Conservation (phyloP, 352 stramenopile species). For the Globisporangium sylvaticum region DNA sequence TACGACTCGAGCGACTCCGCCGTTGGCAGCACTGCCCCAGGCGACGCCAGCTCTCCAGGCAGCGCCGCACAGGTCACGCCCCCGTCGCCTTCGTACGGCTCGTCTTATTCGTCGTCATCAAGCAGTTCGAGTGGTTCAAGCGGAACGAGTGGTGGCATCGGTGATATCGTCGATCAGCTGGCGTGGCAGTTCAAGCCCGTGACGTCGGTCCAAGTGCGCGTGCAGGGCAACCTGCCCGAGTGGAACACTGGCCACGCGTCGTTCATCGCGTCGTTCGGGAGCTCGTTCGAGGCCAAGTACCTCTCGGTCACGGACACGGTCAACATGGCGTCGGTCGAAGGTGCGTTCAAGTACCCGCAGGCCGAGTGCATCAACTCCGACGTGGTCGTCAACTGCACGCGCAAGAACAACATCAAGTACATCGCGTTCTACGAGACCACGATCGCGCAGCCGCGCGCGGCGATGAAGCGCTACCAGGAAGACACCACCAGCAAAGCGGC, state of each 20-base stretch:
- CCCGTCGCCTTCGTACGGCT: not conserved
- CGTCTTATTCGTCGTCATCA: not conserved
- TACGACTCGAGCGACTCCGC: not conserved
- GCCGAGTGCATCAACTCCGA: slow-evolving; percentile 55
- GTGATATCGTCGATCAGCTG: not conserved
- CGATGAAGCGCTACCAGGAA: slow-evolving; percentile 44
- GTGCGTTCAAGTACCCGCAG: slow-evolving; percentile 57
- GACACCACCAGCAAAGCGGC: slow-evolving; percentile 15
- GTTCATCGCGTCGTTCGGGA: slow-evolving; percentile 38
- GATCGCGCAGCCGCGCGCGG: slow-evolving; percentile 35
- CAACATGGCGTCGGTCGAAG: slow-evolving; percentile 50
- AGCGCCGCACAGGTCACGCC: not conserved
- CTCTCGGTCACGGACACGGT: slow-evolving; percentile 41
- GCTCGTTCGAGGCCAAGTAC: slow-evolving; percentile 38
- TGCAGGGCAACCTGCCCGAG: slow-evolving; percentile 42
- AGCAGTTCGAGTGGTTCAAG: not conserved
- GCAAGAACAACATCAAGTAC: slow-evolving; percentile 59
- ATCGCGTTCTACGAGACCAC: slow-evolving; percentile 64
- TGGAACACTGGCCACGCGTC: slow-evolving; percentile 31
- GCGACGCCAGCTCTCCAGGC: not conserved
- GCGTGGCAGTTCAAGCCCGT: slow-evolving; percentile 32
- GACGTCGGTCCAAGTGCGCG: slow-evolving; percentile 41
- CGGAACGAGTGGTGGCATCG: not conserved
- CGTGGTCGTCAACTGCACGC: slow-evolving; percentile 33
- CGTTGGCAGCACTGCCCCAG: not conserved